Percentiles rank a stretch among this genome's conserved stretches.
Evolutionary conservation across 2,329 filamentous ascomycete species (phyloP).

Genomic region (Allantophomopsis lycopodina): DNA sequence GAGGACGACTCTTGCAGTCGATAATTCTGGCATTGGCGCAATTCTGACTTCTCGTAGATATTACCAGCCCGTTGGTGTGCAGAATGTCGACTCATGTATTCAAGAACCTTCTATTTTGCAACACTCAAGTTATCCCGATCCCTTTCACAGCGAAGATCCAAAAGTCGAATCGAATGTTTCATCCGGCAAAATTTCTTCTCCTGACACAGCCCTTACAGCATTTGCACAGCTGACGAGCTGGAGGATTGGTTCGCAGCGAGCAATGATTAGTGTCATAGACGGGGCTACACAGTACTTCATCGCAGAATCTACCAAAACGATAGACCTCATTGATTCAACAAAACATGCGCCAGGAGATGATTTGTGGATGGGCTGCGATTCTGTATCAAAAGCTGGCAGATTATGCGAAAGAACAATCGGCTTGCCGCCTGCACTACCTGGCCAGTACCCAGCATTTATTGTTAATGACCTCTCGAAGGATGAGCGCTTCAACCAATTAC

Average conservation of each 20-base stretch:
- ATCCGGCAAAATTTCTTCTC: slow-evolving; percentile 16
- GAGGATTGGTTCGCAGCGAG: slow-evolving; percentile 29
- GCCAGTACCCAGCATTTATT: slow-evolving; percentile 16
- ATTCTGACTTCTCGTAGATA: slow-evolving; percentile 10
- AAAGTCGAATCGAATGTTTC: slow-evolving; percentile 12
- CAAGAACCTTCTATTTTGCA: background rate
- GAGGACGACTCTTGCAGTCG: background rate
- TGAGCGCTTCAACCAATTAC: slow-evolving; percentile 14
- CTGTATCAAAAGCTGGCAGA: slow-evolving; percentile 14
- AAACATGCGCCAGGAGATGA: slow-evolving; percentile 15
- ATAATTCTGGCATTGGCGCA: background rate
- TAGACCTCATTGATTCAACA: slow-evolving; percentile 19
- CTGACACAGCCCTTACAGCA: slow-evolving; percentile 29
- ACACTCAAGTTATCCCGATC: slow-evolving; percentile 1
- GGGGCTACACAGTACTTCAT: slow-evolving; percentile 31
- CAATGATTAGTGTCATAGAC: slow-evolving; percentile 33
- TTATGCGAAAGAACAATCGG: slow-evolving; percentile 18
- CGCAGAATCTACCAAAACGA: slow-evolving; percentile 32
- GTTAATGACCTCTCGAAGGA: slow-evolving; percentile 16
- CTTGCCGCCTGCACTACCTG: slow-evolving; percentile 6
- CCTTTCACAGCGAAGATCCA: slow-evolving; percentile 1
- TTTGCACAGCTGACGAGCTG: slow-evolving; percentile 35
- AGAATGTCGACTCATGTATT: background rate
- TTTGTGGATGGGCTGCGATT: slow-evolving; percentile 18
- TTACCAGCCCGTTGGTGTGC: slow-evolving; percentile 11